A percentile compares a stretch with the other conserved stretches of the same genome.
Evolutionary conservation across 1,139 yeast genomes (phyloP).

Genomic region (Magnusiomyces suaveolens): DNA sequence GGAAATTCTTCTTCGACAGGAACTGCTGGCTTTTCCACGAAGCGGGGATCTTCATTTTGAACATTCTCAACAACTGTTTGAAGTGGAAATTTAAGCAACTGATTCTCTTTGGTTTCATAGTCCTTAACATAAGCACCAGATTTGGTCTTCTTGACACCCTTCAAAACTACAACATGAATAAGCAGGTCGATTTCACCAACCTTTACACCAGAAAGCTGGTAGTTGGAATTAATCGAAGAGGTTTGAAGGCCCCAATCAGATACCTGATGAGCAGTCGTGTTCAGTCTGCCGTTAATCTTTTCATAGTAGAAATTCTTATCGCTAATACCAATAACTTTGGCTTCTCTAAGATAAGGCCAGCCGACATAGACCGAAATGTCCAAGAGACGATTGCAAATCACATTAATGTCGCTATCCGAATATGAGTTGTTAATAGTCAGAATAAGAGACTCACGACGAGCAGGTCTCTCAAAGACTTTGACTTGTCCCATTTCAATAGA

Average conservation of each 20-base stretch:
- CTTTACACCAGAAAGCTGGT: conserved; percentile 49
- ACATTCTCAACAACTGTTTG: conserved; percentile 75
- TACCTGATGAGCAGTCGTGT: conserved; percentile 17
- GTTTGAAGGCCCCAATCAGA: conserved; percentile 23
- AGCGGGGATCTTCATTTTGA: conserved; percentile 63
- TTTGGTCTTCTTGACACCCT: conserved; percentile 60
- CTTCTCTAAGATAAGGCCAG: conserved; percentile 88
- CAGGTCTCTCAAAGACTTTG: conserved; percentile 73
- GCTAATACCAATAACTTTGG: conserved; percentile 54
- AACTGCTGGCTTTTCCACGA: conserved; percentile 58
- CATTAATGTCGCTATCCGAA: conserved; percentile 37
- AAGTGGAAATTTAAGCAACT: conserved; percentile 44
- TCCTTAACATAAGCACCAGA: conserved; percentile 72
- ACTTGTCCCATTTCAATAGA: conserved; percentile 53
- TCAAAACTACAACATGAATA: conserved; percentile 63
- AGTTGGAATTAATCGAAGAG: conserved; percentile 32
- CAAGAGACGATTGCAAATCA: conserved; percentile 50
- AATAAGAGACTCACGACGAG: conserved; percentile 73
- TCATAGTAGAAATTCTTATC: conserved; percentile 48
- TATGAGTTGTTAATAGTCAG: conserved; percentile 50
- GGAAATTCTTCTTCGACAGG: conserved; percentile 83
- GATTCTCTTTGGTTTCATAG: conserved; percentile 20
- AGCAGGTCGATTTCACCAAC: conserved; percentile 48
- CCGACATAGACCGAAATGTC: conserved; percentile 59
- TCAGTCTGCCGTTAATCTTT: conserved; percentile 24